Evolutionary conservation across 2,329 filamentous ascomycete species (phyloP).

Genomic region (Penicillium sp.): DNA sequence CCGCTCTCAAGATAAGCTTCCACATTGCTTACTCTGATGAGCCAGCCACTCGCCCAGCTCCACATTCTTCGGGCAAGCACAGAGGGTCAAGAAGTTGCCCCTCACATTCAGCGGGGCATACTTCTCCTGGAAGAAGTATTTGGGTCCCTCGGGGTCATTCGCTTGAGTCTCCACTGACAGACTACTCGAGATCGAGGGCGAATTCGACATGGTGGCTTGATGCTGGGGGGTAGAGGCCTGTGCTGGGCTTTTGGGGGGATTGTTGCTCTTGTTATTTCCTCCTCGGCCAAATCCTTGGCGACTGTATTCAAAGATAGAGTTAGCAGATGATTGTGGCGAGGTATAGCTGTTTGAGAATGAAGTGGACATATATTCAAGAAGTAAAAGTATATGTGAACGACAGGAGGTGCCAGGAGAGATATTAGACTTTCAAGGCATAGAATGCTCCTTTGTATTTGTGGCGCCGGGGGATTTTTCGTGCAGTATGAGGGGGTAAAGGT

Average conservation of each 20-base stretch:
- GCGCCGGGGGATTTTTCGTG: slow-evolving; percentile 18
- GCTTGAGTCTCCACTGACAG: slow-evolving; percentile 37
- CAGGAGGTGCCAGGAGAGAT: neutral
- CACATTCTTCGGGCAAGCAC: slow-evolving; percentile 86
- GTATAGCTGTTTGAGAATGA: slow-evolving; percentile 4
- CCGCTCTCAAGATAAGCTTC: neutral
- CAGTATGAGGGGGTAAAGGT: slow-evolving; percentile 23
- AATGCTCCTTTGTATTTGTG: slow-evolving; percentile 22
- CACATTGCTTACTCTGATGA: slow-evolving; percentile 71
- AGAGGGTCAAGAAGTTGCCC: slow-evolving; percentile 95
- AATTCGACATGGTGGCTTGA: slow-evolving; percentile 35
- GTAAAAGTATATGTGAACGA: slow-evolving; percentile 2
- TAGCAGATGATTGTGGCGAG: slow-evolving; percentile 22
- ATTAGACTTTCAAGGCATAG: slow-evolving; percentile 14
- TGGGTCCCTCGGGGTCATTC: slow-evolving; percentile 45
- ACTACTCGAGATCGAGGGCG: slow-evolving; percentile 41
- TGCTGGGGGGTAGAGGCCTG: slow-evolving; percentile 30
- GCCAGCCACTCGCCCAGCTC: slow-evolving; percentile 95
- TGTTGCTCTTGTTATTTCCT: slow-evolving; percentile 47
- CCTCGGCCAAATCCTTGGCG: slow-evolving; percentile 51
- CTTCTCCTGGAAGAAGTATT: slow-evolving; percentile 53
- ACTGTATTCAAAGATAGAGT: slow-evolving; percentile 32
- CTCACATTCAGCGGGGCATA: slow-evolving; percentile 83
- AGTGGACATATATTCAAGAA: slow-evolving; percentile 8
- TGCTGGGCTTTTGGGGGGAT: slow-evolving; percentile 39